phyloP scores from a whole-genome alignment of 805 yeast genomes.

The Kurtzmaniella fragi region DNA sequence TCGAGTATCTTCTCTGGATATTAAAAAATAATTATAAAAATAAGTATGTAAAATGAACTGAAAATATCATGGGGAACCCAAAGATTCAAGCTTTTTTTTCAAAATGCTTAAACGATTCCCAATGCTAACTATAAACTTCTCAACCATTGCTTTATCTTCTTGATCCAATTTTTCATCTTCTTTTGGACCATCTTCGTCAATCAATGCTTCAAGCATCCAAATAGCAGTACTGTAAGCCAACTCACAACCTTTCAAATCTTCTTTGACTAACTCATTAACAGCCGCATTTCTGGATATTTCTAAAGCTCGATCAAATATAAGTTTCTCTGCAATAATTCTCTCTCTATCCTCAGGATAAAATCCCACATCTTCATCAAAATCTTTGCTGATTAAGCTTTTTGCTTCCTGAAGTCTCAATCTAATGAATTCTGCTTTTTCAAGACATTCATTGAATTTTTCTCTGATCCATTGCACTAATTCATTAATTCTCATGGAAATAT shows the following conservation, averaged over 20 bases:
- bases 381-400: constrained; percentile 26
- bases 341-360: constrained; percentile 1
- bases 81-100: constrained; percentile 45
- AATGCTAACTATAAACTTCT: constrained; percentile 76
- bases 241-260: constrained; percentile 74
- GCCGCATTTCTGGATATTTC: constrained; percentile 93
- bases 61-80: background rate
- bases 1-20: background rate
- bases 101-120: constrained; percentile 73
- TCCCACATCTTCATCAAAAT: constrained; percentile 4
- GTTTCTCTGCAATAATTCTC: constrained; percentile 66
- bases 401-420: constrained; percentile 53
- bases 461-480: constrained; percentile 88
- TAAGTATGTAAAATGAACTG: constrained; percentile 1
- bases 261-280: constrained; percentile 73
- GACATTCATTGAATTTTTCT: constrained; percentile 79
- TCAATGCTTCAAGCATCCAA: constrained; percentile 90
- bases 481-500: constrained; percentile 42
- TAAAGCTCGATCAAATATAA: constrained; percentile 87
- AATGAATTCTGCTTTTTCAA: constrained; percentile 83
- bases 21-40: constrained; percentile 1
- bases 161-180: constrained; percentile 50
- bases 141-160: constrained; percentile 72
- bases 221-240: constrained; percentile 84
- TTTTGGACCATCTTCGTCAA: constrained; percentile 43